phyloP scores from a whole-genome alignment of 2,329 filamentous ascomycete genomes.

The Claviceps africana region DNA sequence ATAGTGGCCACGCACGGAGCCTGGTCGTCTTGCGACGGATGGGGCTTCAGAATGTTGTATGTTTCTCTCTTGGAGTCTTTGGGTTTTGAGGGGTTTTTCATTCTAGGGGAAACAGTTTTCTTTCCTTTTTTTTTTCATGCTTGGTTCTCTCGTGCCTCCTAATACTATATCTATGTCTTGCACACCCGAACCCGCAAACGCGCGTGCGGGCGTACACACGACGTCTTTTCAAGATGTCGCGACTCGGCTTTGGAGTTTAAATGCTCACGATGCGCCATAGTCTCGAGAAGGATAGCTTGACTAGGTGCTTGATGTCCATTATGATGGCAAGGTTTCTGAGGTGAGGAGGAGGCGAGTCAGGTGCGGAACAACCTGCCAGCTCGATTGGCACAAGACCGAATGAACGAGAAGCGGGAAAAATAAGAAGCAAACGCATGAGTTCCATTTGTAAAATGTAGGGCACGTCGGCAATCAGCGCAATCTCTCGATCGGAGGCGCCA shows the following conservation, averaged over 20 bases:
- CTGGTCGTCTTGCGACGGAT: conserved; percentile 11
- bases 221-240: not conserved
- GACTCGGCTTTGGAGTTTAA: not conserved
- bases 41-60: conserved; percentile 19
- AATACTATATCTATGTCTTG: conserved; percentile 10
- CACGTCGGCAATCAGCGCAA: not conserved
- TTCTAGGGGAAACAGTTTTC: conserved; percentile 23
- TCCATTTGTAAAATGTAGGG: too few relatives aligned
- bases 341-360: not conserved
- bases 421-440: too few relatives aligned
- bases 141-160: conserved; percentile 10
- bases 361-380: not conserved
- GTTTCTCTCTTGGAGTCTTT: conserved; percentile 25
- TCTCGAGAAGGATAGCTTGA: not conserved
- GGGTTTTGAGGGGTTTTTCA: conserved; percentile 20
- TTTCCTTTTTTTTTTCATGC: conserved; percentile 10
- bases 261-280: not conserved
- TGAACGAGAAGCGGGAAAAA: not conserved
- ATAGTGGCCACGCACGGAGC: conserved; percentile 11
- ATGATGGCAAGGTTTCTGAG: not conserved
- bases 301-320: not conserved
- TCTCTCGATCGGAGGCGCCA: not conserved
- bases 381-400: not conserved
- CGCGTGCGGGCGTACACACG: not conserved
- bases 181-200: not conserved